Evolutionary conservation across 257 asterid species (phyloP).

Genomic region (Scutellaria barbata): DNA sequence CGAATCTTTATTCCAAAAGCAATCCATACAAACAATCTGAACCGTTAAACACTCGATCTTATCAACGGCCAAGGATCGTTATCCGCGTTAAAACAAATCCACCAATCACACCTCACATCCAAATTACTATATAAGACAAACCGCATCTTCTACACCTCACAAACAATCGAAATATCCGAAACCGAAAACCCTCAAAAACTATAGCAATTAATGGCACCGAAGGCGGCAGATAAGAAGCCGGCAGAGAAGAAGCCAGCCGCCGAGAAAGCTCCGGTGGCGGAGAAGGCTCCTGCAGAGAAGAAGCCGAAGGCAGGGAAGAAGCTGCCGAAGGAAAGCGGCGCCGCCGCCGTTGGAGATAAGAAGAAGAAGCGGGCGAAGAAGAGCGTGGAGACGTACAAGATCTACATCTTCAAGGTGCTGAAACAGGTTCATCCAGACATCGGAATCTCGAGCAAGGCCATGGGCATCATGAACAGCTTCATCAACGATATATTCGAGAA

Average conservation of each 20-base stretch:
- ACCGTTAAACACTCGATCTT: neutral
- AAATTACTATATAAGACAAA: constrained; percentile 19
- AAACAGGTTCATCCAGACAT: constrained; percentile 72
- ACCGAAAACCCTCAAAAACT: neutral
- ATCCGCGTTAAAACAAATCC: constrained; percentile 11
- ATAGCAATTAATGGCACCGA: constrained; percentile 42
- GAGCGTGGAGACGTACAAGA: constrained; percentile 67
- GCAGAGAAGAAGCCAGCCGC: constrained; percentile 48
- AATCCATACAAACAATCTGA: neutral
- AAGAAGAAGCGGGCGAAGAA: constrained; percentile 65
- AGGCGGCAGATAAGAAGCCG: constrained; percentile 40
- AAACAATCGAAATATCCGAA: neutral
- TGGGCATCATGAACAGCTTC: constrained; percentile 79
- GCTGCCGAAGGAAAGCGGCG: constrained; percentile 43
- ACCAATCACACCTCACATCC: constrained; percentile 23
- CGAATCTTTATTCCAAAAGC: neutral
- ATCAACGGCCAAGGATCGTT: neutral
- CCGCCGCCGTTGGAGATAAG: constrained; percentile 50
- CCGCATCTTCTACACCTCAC: neutral
- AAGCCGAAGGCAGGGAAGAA: constrained; percentile 48
- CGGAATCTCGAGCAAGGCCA: constrained; percentile 75
- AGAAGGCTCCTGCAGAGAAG: constrained; percentile 45
- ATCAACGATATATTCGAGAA: constrained; percentile 73
- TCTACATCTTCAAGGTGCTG: constrained; percentile 73
- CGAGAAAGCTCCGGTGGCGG: constrained; percentile 44